Evolutionary conservation across 1,139 yeast species (phyloP), one percentile per base, ranked within the genome.

Genomic region (Blastobotrys raffinosifermentans): DNA sequence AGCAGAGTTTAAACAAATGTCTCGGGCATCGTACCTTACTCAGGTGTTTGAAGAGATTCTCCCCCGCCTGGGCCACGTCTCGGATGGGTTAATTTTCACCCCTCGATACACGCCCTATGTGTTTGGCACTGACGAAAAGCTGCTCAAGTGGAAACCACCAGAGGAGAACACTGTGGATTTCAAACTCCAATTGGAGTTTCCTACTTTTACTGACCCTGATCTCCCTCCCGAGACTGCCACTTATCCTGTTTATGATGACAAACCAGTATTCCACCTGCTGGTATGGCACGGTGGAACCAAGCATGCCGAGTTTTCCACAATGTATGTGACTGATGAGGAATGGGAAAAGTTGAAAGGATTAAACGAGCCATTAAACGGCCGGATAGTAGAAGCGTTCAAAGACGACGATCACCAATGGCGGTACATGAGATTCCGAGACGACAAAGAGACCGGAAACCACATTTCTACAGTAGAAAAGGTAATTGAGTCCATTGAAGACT

Each of bases 121-220:
- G 3, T 77, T 80, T 48, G 97, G 97, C 9, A 89, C 97, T 0
- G 97, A 91, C 58, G 73, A 75, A 3, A 75, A 61, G 23, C 61
- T 65, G 32, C 64, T 93, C 39, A 93, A 93, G 60, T 93, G 99
- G 99, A 93, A 93, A 54, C 97, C 98, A 0, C 87, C 94, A 7
- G 84, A 85, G 44, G 98, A 91, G 60, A 93, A 93, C 53, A 80
- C 96, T 0, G 73, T 93, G 23, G 99, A 93, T 61, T 91, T 85
- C 61, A 80, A 80, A 55, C 59, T 93, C 44, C 73, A 74, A 26
- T 60, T 91, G 34, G 75, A 74, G 17, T 87, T 89, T 52, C 79
- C 80, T 10, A 53, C 65, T 34, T 82, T 59, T 41, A 77, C 75
- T 36, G 95, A 86, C 54, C 75, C 77, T 2, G 85, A 81, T 39